These are phyloP conservation scores for Dioszegia aurantiaca DNA, from an alignment of 768 basidiomycete species.

Conservation along the genomic window DNA sequence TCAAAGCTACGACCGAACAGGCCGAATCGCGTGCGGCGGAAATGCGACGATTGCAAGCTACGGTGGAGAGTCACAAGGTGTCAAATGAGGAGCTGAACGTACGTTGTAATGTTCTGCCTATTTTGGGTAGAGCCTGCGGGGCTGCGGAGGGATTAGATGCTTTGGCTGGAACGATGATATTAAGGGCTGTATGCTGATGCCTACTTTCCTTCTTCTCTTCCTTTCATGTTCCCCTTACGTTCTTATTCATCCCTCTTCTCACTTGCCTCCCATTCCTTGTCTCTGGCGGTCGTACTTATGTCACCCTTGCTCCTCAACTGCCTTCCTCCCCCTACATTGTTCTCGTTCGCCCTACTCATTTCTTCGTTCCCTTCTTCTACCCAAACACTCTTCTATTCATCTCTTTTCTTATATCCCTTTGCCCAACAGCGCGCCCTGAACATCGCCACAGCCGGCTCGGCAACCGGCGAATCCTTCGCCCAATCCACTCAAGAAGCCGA, in stretches of 20 bases:
- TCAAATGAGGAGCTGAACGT: constrained; percentile 99
- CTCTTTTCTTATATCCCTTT: not conserved
- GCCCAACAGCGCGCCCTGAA: constrained; percentile 76
- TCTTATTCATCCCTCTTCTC: not conserved
- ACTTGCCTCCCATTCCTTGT: too few relatives aligned
- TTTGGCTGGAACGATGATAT: not conserved
- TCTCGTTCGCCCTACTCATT: too few relatives aligned
- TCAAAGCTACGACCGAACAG: constrained; percentile 81
- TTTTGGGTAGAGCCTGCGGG: not conserved
- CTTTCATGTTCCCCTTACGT: not conserved
- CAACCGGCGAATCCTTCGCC: constrained; percentile 93
- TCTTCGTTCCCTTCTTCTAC: not conserved
- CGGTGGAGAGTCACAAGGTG: constrained; percentile 87
- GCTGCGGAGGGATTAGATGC: not conserved
- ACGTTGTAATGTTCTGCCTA: constrained; percentile 17
- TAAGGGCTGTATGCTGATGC: not conserved
- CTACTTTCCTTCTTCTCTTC: not conserved
- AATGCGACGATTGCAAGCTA: constrained; percentile 74
- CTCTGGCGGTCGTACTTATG: too few relatives aligned
- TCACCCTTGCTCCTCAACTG: too few relatives aligned
- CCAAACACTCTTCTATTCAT: not conserved
- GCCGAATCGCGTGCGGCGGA: constrained; percentile 80
- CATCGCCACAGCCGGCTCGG: constrained; percentile 93
- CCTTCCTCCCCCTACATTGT: too few relatives aligned
- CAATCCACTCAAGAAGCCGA: constrained; percentile 97